Evolutionary conservation across 2,329 filamentous ascomycete species (phyloP).

Genomic region (Fusarium longipes): DNA sequence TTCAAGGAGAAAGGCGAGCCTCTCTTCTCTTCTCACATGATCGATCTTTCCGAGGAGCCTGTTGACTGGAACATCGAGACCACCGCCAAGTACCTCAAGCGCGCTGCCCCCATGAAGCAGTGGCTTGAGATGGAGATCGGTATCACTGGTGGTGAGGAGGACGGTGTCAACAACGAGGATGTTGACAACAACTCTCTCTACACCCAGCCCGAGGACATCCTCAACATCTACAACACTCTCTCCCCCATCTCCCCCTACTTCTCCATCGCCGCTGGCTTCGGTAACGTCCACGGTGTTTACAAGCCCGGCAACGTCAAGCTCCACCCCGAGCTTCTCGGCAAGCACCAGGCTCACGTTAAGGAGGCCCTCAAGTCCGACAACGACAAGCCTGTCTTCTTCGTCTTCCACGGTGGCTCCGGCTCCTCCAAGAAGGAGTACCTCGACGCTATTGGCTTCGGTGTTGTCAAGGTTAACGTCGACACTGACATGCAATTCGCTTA

Average conservation of each 20-base stretch:
- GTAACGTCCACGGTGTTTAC: conserved; percentile 99
- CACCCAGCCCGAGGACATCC: conserved; percentile 97
- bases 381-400: conserved; percentile 96
- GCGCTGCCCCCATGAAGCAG: conserved; percentile 95
- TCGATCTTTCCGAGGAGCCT: conserved; percentile 92
- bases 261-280: conserved; percentile 97
- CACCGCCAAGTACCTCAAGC: conserved; percentile 92
- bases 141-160: conserved; percentile 97
- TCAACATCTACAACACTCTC: conserved; percentile 88
- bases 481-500: conserved; percentile 98
- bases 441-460: conserved; percentile 89
- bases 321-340: conserved; percentile 92
- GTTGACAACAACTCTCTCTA: conserved; percentile 98
- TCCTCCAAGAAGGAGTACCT: conserved; percentile 90
- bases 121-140: conserved; percentile 95
- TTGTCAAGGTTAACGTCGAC: conserved; percentile 99
- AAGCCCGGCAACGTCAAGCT: conserved; percentile 98
- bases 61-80: conserved; percentile 92
- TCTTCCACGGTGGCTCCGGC: conserved; percentile 98
- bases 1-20: conserved; percentile 95
- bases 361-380: conserved; percentile 77
- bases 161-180: conserved; percentile 97
- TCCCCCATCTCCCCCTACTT: conserved; percentile 92
- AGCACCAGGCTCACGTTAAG: conserved; percentile 94
- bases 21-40: conserved; percentile 98